Base-by-base conservation (phyloP, 1,139 yeast species). In the Pichia sp. region DNA sequence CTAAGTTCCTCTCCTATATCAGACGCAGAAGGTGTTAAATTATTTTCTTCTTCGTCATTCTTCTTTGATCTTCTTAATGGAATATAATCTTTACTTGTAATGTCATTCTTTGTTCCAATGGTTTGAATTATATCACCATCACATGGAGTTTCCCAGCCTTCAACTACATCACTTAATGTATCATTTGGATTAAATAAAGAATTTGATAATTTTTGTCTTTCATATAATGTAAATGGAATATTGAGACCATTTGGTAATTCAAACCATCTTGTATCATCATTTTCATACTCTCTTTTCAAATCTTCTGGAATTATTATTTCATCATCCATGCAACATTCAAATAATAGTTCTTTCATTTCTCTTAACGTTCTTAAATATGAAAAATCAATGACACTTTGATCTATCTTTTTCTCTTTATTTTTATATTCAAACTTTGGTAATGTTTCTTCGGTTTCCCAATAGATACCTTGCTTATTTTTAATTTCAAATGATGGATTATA, bases 211-310 rank as follows among this genome's bases (percentile, higher is more conserved):
- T 73, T 72, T 58, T 72, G 83, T 53, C 97, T 70, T 52, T 86
- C 94, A 44, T 68, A 58, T 9, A 76, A 67, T 11, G 72, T 74
- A 53, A 79, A 74, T 40, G 74, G 74, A 20, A 75, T 60, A 39
- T 70, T 71, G 49, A 74, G 73, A 1, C 85, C 86, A 59, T 86
- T 83, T 15, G 97, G 96, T 39, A 90, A 72, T 67, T 92, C 98
- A 63, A 85, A 87, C 32, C 75, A 65, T 49, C 96, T 72, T 46
- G 68, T 64, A 51, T 68, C 65, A 38, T 57, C 61, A 34, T 50
- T 56, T 32, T 53, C 50, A 6, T 66, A 34, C 16, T 56, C 45
- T 12, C 45, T 35, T 26, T 13, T 18, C 13, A 40, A 26, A 22
- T 47, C 48, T 13, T 30, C 32, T 9, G 45, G 44, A 20, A 18